These are phyloP conservation scores for Microbotryum intermedium DNA, from an alignment of 1,284 basidiomycete species.

Conservation along the genomic window DNA sequence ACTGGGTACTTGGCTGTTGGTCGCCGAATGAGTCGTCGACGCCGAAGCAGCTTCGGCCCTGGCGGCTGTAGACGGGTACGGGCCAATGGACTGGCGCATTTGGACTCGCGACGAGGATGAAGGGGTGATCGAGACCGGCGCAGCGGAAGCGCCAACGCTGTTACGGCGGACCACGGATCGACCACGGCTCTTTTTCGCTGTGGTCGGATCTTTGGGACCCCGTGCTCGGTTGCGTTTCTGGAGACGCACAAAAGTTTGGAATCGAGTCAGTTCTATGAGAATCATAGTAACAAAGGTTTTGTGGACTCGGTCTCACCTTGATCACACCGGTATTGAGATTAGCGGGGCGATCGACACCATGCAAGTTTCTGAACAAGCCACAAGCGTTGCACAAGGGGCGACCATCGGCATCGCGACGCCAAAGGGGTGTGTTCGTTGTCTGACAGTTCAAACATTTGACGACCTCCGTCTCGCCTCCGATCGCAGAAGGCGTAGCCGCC, in stretches of 20 bases:
- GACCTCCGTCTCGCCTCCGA: neutral
- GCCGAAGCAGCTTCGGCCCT: neutral
- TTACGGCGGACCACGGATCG: slow-evolving; percentile 10
- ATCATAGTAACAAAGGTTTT: neutral
- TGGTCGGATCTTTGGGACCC: slow-evolving; percentile 16
- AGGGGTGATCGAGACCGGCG: neutral
- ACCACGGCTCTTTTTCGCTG: slow-evolving; percentile 10
- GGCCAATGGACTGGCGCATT: neutral
- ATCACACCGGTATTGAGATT: slow-evolving; percentile 43
- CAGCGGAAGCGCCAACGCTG: slow-evolving; percentile 1
- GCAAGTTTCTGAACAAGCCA: slow-evolving; percentile 43
- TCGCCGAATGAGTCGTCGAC: neutral
- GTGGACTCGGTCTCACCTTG: slow-evolving; percentile 29
- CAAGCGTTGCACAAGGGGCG: slow-evolving; percentile 43
- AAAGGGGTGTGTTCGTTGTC: slow-evolving; percentile 40
- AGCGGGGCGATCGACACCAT: slow-evolving; percentile 41
- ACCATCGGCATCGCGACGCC: slow-evolving; percentile 42
- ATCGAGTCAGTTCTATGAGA: neutral
- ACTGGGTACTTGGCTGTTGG: neutral
- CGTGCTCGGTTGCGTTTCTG: slow-evolving; percentile 25
- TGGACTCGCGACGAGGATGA: neutral
- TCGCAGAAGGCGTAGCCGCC: neutral
- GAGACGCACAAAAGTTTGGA: neutral
- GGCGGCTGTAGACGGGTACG: slow-evolving; percentile 3
- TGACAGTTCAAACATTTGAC: slow-evolving; percentile 24